These are phyloP conservation scores for Picochlorum sp. DNA, from an alignment of 139 green algal species.

Conservation along the genomic window DNA sequence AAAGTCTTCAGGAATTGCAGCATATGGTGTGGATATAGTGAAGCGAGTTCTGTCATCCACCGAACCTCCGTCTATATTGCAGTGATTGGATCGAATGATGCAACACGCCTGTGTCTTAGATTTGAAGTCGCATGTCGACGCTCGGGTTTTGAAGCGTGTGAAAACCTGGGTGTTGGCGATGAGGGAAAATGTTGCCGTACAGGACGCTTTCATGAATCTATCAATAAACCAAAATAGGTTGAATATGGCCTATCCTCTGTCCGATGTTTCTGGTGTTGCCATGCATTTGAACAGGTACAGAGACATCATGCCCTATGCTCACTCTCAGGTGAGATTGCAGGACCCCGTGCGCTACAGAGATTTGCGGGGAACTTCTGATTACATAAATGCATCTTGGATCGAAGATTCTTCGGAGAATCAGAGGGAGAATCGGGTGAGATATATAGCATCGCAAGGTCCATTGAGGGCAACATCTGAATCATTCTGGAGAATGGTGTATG, in stretches of 20 bases:
- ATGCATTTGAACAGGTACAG: slow-evolving; percentile 32
- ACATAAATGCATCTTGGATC: slow-evolving; percentile 46
- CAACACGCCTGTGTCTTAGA: too few relatives aligned
- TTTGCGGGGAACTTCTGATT: slow-evolving; percentile 1
- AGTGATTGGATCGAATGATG: slow-evolving; percentile 12
- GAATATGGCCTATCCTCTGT: too few relatives aligned
- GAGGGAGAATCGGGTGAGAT: slow-evolving; percentile 1
- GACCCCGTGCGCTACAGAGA: not conserved
- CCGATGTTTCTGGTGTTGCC: not conserved
- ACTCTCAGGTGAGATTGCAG: slow-evolving; percentile 23
- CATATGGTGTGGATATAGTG: slow-evolving; percentile 49
- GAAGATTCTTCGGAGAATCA: not conserved
- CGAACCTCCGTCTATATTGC: slow-evolving; percentile 50
- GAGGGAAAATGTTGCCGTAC: too few relatives aligned
- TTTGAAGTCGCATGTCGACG: too few relatives aligned
- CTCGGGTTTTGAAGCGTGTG: too few relatives aligned
- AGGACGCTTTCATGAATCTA: too few relatives aligned
- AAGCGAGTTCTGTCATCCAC: slow-evolving; percentile 50
- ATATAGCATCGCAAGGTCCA: slow-evolving; percentile 47
- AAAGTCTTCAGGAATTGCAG: not conserved
- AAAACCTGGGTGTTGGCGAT: too few relatives aligned
- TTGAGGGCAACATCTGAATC: slow-evolving; percentile 33
- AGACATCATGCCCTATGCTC: slow-evolving; percentile 43
- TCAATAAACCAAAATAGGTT: too few relatives aligned
- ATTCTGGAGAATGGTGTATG: slow-evolving; percentile 59